A percentile compares a stretch with the other conserved stretches of the same genome.
phyloP scores from a whole-genome alignment of 208 protist species.

The Wallacemonas collosoma region DNA sequence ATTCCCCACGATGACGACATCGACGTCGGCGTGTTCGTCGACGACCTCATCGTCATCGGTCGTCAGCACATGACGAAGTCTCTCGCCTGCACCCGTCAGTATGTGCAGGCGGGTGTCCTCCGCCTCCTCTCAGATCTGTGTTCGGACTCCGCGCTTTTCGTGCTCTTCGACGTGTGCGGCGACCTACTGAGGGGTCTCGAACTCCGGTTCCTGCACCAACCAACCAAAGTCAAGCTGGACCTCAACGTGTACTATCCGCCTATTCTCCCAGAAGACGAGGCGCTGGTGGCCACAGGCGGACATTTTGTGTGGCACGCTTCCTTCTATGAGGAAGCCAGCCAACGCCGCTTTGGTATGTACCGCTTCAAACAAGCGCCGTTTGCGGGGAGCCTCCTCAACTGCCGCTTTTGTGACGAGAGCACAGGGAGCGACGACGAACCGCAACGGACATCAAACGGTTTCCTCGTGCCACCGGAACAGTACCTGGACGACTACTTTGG shows the following conservation, averaged over 20 bases:
- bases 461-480: conserved; percentile 53
- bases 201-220: conserved; percentile 68
- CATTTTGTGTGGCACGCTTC: conserved; percentile 82
- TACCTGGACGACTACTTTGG: conserved; percentile 90
- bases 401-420: conserved; percentile 49
- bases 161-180: conserved; percentile 80
- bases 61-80: background rate
- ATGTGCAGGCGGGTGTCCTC: conserved; percentile 6
- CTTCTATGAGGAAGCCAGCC: conserved; percentile 63
- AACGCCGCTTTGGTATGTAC: conserved; percentile 80
- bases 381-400: conserved; percentile 22
- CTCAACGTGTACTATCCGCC: conserved; percentile 87
- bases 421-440: background rate
- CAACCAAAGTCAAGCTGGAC: conserved; percentile 69
- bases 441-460: conserved; percentile 18
- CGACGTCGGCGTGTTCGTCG: conserved; percentile 79
- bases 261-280: conserved; percentile 34
- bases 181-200: conserved; percentile 71
- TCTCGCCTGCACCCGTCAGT: background rate
- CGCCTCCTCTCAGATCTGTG: conserved; percentile 41
- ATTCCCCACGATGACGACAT: conserved; percentile 89
- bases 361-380: conserved; percentile 76
- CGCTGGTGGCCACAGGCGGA: conserved; percentile 30
- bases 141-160: conserved; percentile 32
- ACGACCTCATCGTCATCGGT: conserved; percentile 33